Base-by-base conservation (phyloP, 2,329 filamentous ascomycete species). In the Pseudocercospora pini-densiflorae region DNA sequence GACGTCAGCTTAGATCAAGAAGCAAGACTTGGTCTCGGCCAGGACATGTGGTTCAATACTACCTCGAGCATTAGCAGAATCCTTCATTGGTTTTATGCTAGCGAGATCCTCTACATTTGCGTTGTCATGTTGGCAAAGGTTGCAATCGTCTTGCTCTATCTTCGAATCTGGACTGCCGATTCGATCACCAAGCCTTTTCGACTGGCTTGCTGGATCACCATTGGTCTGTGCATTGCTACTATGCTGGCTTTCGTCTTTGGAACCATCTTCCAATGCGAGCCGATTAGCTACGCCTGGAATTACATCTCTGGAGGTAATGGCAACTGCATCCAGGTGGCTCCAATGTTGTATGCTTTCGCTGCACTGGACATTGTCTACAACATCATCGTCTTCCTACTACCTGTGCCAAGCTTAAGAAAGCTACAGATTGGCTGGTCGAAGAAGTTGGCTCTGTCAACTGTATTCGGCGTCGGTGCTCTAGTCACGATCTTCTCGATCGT, bases 141-240 rank as follows among this genome's bases (percentile, higher is more conserved):
- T 21, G 69, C 69, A 3, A 62, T 69, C 3, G 63, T 69, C 21
- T 51, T 71, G 23, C 60, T 69, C 1, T 70, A 71, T 58, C 57
- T 71, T 33, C 69, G 67, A 5, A 68, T 71, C 51, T 71, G 69
- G 69, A 70, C 67, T 6, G 65, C 62, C 9, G 67, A 68, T 23
- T 62, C 64, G 0, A 64, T 70, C 23, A 71, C 68, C 24, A 66
- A 65, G 43, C 59, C 59, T 8, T 68, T 71, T 47, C 54, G 69
- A 16, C 16, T 68, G 16, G 40, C 61, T 10, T 70, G 69, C 58
- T 71, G 69, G 69, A 62, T 64, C 27, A 65, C 62, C 33, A 68
- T 71, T 29, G 67, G 61, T 1, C 51, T 68, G 1, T 49, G 69
- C 5, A 49, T 62, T 3, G 27, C 65, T 27, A 70, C 67, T 3